Evolutionary conservation across 352 stramenopile genomes (phyloP).

Genomic region (Globisporangium paddicum): DNA sequence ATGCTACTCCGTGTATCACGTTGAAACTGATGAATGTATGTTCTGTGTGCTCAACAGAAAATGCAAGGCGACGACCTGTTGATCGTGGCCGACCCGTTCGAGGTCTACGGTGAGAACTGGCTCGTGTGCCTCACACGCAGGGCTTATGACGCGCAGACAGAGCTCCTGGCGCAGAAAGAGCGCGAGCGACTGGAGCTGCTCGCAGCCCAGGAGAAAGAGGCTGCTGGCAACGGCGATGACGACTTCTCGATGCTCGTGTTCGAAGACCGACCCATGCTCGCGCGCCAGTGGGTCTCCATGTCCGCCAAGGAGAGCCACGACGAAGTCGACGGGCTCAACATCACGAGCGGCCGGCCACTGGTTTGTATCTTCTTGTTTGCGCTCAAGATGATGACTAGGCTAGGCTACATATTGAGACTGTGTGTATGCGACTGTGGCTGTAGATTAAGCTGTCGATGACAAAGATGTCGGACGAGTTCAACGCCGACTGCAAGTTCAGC

Average conservation of each 20-base stretch:
- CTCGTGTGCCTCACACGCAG: conserved; percentile 66
- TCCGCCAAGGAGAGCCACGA: conserved; percentile 55
- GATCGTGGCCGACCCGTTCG: conserved; percentile 65
- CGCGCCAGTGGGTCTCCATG: conserved; percentile 47
- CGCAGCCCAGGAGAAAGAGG: conserved; percentile 28
- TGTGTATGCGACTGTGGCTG: neutral
- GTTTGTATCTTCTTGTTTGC: conserved; percentile 10
- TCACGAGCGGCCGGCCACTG: conserved; percentile 44
- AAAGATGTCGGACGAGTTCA: conserved; percentile 79
- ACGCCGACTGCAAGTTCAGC: conserved; percentile 83
- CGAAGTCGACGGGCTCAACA: conserved; percentile 55
- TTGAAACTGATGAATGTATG: neutral
- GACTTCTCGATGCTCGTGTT: conserved; percentile 61
- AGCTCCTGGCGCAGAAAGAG: conserved; percentile 45
- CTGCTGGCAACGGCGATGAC: conserved; percentile 26
- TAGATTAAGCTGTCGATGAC: conserved; percentile 77
- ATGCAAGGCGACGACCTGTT: conserved; percentile 66
- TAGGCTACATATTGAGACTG: neutral
- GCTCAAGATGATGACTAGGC: neutral
- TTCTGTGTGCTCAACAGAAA: conserved; percentile 25
- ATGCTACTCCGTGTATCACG: neutral
- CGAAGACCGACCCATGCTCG: conserved; percentile 65
- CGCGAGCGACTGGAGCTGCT: conserved; percentile 42
- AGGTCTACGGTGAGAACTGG: conserved; percentile 86
- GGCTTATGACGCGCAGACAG: conserved; percentile 62